phyloP scores from a whole-genome alignment of 495 filamentous ascomycete genomes.

The Schizothecium vesticola region DNA sequence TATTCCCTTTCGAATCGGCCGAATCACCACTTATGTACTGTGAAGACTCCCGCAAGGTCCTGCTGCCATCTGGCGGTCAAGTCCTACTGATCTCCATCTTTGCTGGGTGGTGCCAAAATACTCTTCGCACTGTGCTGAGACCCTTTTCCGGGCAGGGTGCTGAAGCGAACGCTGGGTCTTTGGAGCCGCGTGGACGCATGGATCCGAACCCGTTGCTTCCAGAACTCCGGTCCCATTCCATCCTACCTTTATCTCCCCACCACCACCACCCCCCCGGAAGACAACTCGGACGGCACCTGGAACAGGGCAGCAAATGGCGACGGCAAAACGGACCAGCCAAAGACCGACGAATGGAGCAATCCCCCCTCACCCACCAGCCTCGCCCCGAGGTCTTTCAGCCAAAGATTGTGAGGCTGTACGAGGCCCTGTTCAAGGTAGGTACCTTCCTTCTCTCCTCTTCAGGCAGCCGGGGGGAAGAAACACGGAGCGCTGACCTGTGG shows the following conservation, averaged over 20 bases:
- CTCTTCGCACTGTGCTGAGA: background rate
- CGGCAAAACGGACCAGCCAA: constrained; percentile 3
- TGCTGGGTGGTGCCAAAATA: background rate
- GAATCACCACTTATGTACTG: background rate
- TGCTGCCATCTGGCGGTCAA: background rate
- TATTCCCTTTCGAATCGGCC: background rate
- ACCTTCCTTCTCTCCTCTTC: background rate
- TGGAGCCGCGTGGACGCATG: background rate
- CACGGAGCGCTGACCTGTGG: background rate
- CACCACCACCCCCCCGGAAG: background rate
- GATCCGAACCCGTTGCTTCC: background rate
- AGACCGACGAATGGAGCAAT: constrained; percentile 64
- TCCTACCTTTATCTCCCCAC: background rate
- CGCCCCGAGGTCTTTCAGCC: constrained; percentile 87
- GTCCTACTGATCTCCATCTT: background rate
- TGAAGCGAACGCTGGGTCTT: background rate
- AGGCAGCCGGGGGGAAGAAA: background rate
- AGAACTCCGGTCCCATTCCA: background rate
- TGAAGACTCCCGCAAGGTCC: background rate
- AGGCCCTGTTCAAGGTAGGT: constrained; percentile 75
- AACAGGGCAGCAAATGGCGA: background rate
- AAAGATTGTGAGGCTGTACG: constrained; percentile 88
- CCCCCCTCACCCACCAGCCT: constrained; percentile 88
- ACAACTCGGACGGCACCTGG: background rate
- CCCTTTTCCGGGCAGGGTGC: background rate